Evolutionary conservation across 2,329 filamentous ascomycete genomes (phyloP).

Genomic region (Phoma sp.): DNA sequence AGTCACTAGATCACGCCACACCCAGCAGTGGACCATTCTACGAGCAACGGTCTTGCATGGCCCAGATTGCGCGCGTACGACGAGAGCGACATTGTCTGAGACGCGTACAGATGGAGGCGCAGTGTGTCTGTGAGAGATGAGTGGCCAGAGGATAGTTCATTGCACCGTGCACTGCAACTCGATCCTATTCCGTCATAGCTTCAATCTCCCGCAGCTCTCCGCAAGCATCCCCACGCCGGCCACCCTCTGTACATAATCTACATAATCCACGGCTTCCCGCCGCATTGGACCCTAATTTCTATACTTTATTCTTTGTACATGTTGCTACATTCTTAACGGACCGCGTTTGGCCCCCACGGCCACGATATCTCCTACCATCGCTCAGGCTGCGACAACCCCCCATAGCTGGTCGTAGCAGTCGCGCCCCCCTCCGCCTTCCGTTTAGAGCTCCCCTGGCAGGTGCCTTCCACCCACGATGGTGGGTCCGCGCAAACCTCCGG

Average conservation of each 20-base stretch:
- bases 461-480: conserved; percentile 54
- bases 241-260: conserved; percentile 13
- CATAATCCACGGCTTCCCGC: conserved; percentile 9
- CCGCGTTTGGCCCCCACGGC: not conserved
- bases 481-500: conserved; percentile 58
- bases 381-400: conserved; percentile 2
- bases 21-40: not conserved
- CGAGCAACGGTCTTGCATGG: not conserved
- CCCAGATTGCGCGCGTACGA: not conserved
- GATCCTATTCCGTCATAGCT: conserved; percentile 35
- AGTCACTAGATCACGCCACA: conserved; percentile 8
- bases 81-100: not conserved
- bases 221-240: conserved; percentile 34
- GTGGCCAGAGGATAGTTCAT: not conserved
- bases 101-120: not conserved
- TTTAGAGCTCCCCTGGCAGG: conserved; percentile 20
- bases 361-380: not conserved
- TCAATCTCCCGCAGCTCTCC: conserved; percentile 29
- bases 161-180: conserved; percentile 17
- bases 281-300: conserved; percentile 1
- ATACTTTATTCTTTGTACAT: conserved; percentile 10
- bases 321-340: conserved; percentile 5
- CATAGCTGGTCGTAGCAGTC: not conserved
- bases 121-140: not conserved
- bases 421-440: conserved; percentile 2